phyloP scores from a whole-genome alignment of 148 eudicot species.

The Polygonum aviculare region DNA sequence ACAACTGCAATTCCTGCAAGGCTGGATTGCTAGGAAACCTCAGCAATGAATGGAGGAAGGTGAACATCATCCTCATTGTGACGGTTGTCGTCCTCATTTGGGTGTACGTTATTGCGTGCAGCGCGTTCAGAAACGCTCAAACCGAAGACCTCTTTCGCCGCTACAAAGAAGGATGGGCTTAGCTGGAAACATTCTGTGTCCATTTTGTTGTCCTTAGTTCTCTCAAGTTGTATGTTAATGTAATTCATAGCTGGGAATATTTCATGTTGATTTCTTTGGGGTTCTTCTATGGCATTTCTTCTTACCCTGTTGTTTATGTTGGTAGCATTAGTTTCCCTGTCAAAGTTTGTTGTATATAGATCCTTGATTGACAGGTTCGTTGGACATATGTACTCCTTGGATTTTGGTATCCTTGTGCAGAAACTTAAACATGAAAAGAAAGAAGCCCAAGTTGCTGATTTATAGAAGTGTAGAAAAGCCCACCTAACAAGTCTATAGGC shows the following conservation, averaged over 20 bases:
- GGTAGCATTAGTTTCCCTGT: not conserved
- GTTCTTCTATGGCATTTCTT: not conserved
- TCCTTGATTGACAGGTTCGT: not conserved
- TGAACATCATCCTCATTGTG: slow-evolving; percentile 59
- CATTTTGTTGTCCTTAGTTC: too few species aligned
- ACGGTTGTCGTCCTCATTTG: slow-evolving; percentile 72
- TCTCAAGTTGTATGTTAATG: not conserved
- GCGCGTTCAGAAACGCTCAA: slow-evolving; percentile 80
- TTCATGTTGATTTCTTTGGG: not conserved
- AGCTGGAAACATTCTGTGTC: not conserved
- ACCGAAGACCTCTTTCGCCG: slow-evolving; percentile 74
- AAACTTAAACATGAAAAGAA: too few species aligned
- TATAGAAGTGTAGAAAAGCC: too few species aligned
- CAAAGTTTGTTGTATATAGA: not conserved
- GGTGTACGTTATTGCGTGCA: slow-evolving; percentile 80
- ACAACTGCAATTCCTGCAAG: slow-evolving; percentile 76
- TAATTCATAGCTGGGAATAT: not conserved
- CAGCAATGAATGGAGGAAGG: slow-evolving; percentile 81
- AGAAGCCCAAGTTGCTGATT: too few species aligned
- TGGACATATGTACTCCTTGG: not conserved
- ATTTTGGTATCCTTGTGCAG: not conserved
- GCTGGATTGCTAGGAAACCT: slow-evolving; percentile 88
- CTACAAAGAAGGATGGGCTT: slow-evolving; percentile 77
- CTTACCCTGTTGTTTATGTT: not conserved
- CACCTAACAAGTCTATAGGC: too few species aligned